phyloP scores from a whole-genome alignment of 495 filamentous ascomycete genomes.

The Aspergillus conjunctus region DNA sequence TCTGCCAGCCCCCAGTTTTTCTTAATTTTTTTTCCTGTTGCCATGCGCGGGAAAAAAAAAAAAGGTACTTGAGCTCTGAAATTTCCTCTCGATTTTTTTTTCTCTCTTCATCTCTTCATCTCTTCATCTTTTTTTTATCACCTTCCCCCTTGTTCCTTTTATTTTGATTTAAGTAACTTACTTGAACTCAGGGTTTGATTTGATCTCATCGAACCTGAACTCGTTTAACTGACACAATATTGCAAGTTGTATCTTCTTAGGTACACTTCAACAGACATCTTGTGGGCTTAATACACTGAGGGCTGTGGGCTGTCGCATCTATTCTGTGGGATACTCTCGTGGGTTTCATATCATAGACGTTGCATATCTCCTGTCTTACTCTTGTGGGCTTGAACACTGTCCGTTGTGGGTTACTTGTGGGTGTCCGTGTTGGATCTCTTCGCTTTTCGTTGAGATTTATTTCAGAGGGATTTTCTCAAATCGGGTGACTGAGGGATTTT shows the following conservation, averaged over 20 bases:
- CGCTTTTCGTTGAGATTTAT: slow-evolving; percentile 19
- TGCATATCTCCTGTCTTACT: slow-evolving; percentile 48
- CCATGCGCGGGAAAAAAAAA: slow-evolving; percentile 17
- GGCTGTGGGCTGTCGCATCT: slow-evolving; percentile 52
- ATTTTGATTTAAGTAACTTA: slow-evolving; percentile 21
- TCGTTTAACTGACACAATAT: slow-evolving; percentile 41
- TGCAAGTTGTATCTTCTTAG: slow-evolving; percentile 45
- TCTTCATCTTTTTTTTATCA: slow-evolving; percentile 14
- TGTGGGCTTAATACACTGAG: slow-evolving; percentile 53
- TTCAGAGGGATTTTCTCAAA: slow-evolving; percentile 40
- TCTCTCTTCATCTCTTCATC: slow-evolving; percentile 23
- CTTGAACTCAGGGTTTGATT: slow-evolving; percentile 23
- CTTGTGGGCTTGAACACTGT: slow-evolving; percentile 54
- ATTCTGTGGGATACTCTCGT: slow-evolving; percentile 45
- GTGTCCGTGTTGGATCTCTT: slow-evolving; percentile 32
- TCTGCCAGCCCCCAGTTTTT: slow-evolving; percentile 40
- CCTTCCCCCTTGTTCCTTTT: slow-evolving; percentile 18
- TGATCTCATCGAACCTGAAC: slow-evolving; percentile 19
- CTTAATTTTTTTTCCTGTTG: slow-evolving; percentile 39
- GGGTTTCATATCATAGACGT: slow-evolving; percentile 48
- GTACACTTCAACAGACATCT: slow-evolving; percentile 49
- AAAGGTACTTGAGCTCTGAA: slow-evolving; percentile 25
- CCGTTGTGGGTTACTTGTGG: slow-evolving; percentile 52
- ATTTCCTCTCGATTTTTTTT: slow-evolving; percentile 29
- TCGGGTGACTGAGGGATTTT: slow-evolving; percentile 47